phyloP scores from a whole-genome alignment of 495 filamentous ascomycete species.

The Arthonia radiata region DNA sequence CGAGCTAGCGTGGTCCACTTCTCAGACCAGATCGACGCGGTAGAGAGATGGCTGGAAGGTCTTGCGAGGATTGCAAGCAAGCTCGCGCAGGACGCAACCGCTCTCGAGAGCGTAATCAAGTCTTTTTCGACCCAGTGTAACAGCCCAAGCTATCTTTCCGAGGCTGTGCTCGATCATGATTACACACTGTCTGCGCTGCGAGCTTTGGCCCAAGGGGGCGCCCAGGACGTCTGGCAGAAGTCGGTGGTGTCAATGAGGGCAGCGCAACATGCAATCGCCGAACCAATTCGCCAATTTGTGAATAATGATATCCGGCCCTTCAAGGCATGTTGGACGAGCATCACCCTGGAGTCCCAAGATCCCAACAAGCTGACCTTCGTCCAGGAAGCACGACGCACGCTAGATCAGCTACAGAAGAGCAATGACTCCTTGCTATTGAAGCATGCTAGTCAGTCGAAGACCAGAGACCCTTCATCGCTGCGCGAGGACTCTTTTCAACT shows the following conservation, averaged over 20 bases:
- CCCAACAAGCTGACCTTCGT: constrained; percentile 8
- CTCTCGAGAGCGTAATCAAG: constrained; percentile 47
- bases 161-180: constrained; percentile 76
- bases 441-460: constrained; percentile 64
- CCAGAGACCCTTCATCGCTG: constrained; percentile 73
- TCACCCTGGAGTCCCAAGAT: constrained; percentile 1
- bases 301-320: constrained; percentile 43
- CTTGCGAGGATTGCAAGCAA: constrained; percentile 60
- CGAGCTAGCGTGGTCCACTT: constrained; percentile 73
- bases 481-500: constrained; percentile 91
- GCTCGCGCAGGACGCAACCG: constrained; percentile 44
- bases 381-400: constrained; percentile 43
- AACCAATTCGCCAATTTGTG: constrained; percentile 59
- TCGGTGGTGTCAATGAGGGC: constrained; percentile 44
- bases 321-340: constrained; percentile 22
- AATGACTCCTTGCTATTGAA: constrained; percentile 59
- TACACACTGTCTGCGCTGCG: constrained; percentile 74
- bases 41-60: constrained; percentile 82
- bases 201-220: constrained; percentile 58
- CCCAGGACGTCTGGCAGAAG: constrained; percentile 65
- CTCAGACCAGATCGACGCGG: constrained; percentile 67
- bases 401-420: constrained; percentile 60
- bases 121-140: constrained; percentile 39
- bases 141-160: constrained; percentile 48
- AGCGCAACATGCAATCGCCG: constrained; percentile 48